Percentiles rank a stretch among this genome's conserved stretches.
Conservation (phyloP, 768 basidiomycete species). For the Tulasnella sp. region DNA sequence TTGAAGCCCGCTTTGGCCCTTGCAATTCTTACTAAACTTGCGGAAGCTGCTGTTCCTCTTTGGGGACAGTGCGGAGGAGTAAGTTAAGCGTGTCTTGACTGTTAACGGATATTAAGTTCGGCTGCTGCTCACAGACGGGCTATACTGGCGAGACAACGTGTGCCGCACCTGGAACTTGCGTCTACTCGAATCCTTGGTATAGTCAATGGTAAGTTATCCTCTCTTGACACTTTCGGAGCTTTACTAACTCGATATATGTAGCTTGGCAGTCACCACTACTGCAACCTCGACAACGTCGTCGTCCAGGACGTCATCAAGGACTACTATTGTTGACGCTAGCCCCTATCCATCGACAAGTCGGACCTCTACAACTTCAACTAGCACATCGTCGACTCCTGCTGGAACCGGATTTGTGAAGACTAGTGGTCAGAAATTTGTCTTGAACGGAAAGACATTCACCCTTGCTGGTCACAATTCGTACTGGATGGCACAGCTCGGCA, state of each 20-base stretch:
- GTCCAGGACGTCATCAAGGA: not conserved
- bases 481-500: conserved; percentile 42
- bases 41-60: too few species aligned
- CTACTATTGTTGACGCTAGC: not conserved
- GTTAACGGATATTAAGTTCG: too few species aligned
- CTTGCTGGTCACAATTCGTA: conserved; percentile 39
- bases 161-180: conserved; percentile 34
- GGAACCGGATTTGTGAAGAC: conserved; percentile 33
- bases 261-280: too few species aligned
- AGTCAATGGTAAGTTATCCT: not conserved
- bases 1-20: too few species aligned
- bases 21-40: too few species aligned
- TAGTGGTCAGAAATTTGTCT: conserved; percentile 39
- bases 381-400: conserved; percentile 21
- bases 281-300: not conserved
- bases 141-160: conserved; percentile 37
- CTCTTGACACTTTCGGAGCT: not conserved
- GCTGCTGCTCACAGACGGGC: too few species aligned
- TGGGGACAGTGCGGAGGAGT: too few species aligned
- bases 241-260: not conserved
- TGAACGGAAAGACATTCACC: conserved; percentile 29
- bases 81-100: too few species aligned
- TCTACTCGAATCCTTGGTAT: conserved; percentile 33
- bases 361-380: conserved; percentile 23
- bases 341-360: conserved; percentile 16